Base-by-base conservation (phyloP, 2,329 filamentous ascomycete genomes). In the Phyllosticta capitalensis region DNA sequence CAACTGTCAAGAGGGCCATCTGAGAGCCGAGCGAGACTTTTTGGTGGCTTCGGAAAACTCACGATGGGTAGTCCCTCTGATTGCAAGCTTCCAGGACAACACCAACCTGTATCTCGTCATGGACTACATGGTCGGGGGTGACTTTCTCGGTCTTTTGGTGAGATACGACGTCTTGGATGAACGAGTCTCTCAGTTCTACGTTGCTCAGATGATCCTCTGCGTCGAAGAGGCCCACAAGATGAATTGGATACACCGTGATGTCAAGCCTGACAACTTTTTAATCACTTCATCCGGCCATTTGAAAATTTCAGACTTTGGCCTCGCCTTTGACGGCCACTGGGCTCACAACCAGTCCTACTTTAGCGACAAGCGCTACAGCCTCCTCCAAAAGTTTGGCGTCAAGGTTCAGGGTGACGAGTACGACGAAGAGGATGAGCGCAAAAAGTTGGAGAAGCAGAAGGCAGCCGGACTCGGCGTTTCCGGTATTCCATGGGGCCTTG, bases 61-160 rank as follows among this genome's bases (percentile, higher is more conserved):
- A 5, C 82, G 82, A 62, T 97, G 92, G 92, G 85, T 96, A 53
- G 89, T 97, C 1, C 89, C 92, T 0, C 77, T 99, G 38, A 82
- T 96, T 55, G 81, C 89, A 55, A 94, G 90, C 68, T 97, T 97
- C 64, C 90, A 97, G 71, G 94, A 97, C 70, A 77, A 82, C 38
- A 81, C 83, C 50, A 90, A 89, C 66, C 79, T 99, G 5, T 97
- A 97, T 67, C 83, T 99, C 5, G 88, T 96, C 56, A 96, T 97
- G 91, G 92, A 97, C 61, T 99, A 95, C 69, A 96, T 96, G 90
- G 87, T 95, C 1, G 94, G 92, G 0, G 92, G 94, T 0, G 92
- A 99, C 70, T 97, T 99, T 65, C 79, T 99, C 0, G 89, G 89
- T 1, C 74, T 96, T 0, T 76, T 99, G 17, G 88, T 96, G 59